These are phyloP conservation scores for Pistacia integerrima DNA, from an alignment of 345 rosid species.

Conservation along the genomic window DNA sequence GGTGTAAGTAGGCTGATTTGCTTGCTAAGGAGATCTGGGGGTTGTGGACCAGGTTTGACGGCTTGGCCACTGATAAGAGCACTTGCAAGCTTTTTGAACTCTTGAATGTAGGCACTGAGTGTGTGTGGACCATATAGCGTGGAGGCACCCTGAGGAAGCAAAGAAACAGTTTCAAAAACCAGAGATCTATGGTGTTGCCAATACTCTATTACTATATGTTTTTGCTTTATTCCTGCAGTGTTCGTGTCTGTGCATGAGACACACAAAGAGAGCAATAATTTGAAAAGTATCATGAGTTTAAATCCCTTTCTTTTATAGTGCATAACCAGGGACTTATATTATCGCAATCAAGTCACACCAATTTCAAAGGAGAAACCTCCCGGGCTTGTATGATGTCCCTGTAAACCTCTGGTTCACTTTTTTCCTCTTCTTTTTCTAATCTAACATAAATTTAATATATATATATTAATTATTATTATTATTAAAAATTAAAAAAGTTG, in stretches of 20 bases:
- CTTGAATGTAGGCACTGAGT: slow-evolving; percentile 86
- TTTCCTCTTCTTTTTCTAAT: too few relatives aligned
- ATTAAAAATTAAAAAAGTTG: neutral
- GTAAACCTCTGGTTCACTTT: too few relatives aligned
- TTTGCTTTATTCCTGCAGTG: neutral
- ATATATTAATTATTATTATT: too few relatives aligned
- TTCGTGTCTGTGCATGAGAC: too few relatives aligned
- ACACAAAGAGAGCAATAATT: neutral
- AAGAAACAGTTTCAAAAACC: neutral
- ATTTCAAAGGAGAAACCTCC: neutral
- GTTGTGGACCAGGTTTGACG: slow-evolving; percentile 66
- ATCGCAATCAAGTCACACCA: neutral
- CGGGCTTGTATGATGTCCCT: too few relatives aligned
- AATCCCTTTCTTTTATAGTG: neutral
- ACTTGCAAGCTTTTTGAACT: slow-evolving; percentile 76
- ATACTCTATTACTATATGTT: neutral
- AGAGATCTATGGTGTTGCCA: neutral
- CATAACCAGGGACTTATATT: too few relatives aligned
- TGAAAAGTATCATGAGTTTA: neutral
- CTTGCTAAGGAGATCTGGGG: slow-evolving; percentile 75
- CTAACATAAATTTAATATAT: too few relatives aligned
- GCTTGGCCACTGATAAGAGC: slow-evolving; percentile 58
- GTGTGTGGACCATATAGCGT: slow-evolving; percentile 93
- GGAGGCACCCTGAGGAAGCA: slow-evolving; percentile 80
- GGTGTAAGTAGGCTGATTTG: slow-evolving; percentile 90